Percentiles rank a stretch among this genome's conserved stretches.
Conservation (phyloP, 306 rosid species). For the Begonia loranthoides region DNA sequence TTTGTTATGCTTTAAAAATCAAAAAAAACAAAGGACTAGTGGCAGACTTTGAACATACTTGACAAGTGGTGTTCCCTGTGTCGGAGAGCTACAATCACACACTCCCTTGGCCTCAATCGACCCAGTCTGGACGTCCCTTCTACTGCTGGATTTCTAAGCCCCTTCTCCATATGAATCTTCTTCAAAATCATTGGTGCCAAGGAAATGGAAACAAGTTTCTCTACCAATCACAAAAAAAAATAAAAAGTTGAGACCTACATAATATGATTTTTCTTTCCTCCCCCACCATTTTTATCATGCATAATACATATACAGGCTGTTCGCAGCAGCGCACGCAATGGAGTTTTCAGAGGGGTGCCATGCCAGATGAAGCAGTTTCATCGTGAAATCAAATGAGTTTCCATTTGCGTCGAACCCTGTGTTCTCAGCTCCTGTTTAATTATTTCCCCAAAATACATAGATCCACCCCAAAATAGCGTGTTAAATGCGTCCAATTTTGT, state of each 20-base stretch:
- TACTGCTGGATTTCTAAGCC: too few species aligned
- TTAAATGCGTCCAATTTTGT: too few species aligned
- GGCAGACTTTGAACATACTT: too few species aligned
- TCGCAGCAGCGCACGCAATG: conserved; percentile 63
- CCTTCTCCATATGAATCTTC: too few species aligned
- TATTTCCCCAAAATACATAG: too few species aligned
- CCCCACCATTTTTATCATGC: conserved; percentile 19
- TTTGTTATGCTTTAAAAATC: too few species aligned
- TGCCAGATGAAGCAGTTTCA: conserved; percentile 55
- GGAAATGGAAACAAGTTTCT: conserved; percentile 10
- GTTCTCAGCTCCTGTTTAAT: conserved; percentile 27
- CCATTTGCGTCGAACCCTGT: conserved; percentile 44
- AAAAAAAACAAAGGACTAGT: too few species aligned
- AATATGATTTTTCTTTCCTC: too few species aligned
- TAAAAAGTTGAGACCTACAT: conserved; percentile 6
- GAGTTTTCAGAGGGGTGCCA: conserved; percentile 67
- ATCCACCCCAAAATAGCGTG: too few species aligned
- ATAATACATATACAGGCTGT: conserved; percentile 59
- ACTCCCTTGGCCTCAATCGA: neutral
- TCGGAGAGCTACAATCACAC: conserved; percentile 12
- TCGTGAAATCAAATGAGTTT: conserved; percentile 43
- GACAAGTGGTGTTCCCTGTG: neutral
- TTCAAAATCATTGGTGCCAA: neutral
- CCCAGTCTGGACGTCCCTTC: too few species aligned
- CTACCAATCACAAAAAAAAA: conserved; percentile 2